Evolutionary conservation across 176 grass and related monocot genomes (phyloP).

Genomic region (Aegilops speltoides): DNA sequence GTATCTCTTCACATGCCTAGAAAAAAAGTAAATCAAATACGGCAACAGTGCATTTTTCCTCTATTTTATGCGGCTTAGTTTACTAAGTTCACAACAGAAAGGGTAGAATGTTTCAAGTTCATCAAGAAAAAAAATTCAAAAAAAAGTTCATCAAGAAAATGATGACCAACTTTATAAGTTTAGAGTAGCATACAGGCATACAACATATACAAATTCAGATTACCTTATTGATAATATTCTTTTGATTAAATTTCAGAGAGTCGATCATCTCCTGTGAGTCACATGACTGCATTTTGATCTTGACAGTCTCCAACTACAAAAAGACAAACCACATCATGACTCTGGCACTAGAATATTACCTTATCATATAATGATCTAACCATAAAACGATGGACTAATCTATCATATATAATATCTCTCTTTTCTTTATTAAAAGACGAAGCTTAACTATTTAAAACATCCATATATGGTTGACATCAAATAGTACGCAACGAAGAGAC

Average conservation of each 20-base stretch:
- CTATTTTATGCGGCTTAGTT: not conserved
- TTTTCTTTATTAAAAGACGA: slow-evolving; percentile 17
- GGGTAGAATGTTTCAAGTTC: not conserved
- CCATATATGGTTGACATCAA: not conserved
- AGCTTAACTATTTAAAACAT: slow-evolving; percentile 11
- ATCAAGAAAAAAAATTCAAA: not conserved
- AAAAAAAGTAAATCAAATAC: not conserved
- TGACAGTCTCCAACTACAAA: slow-evolving; percentile 76
- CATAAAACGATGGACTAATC: not conserved
- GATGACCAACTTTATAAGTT: not conserved
- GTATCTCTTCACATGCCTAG: not conserved
- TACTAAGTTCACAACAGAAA: slow-evolving; percentile 3
- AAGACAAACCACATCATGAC: not conserved
- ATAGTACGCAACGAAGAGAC: not conserved
- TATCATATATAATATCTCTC: not conserved
- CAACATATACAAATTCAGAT: slow-evolving; percentile 1
- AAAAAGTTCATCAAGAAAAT: slow-evolving; percentile 1
- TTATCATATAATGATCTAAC: slow-evolving; percentile 1
- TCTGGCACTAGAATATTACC: slow-evolving; percentile 13
- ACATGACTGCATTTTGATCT: slow-evolving; percentile 58
- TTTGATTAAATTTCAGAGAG: slow-evolving; percentile 76
- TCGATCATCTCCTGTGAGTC: slow-evolving; percentile 68
- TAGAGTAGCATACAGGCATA: slow-evolving; percentile 15
- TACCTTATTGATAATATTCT: slow-evolving; percentile 87
- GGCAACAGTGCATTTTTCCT: not conserved